Evolutionary conservation across 768 basidiomycete genomes (phyloP), one percentile per base, ranked within the genome.

Genomic region (Naganishia vaughanmartiniae): DNA sequence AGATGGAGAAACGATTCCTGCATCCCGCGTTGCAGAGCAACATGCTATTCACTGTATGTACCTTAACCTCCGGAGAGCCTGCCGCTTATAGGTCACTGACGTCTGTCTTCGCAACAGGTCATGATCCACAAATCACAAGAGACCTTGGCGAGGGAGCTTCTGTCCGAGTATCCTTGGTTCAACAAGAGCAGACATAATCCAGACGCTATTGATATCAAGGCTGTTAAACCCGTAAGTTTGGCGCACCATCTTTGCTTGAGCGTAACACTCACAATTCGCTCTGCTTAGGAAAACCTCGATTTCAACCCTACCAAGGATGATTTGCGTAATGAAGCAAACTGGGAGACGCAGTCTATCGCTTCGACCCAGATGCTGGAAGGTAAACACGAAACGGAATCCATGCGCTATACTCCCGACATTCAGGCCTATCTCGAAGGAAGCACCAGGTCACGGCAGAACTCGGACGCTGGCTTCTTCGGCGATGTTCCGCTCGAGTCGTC

Each of bases 1-100:
- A 97, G 79, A 86, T 98, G 34, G 89, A 89, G 83, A 92, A 89
- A 79, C 89, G 95, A 33, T 99, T 98, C 82, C 91, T 94, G 0
- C 96, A 99, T 79, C 94, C 96, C 0, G 90, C 93, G 19, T 84
- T 99, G 56, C 87, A 93, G 74, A 82, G 86, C 15, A 92, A 94
- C 66, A 84, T 95, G 55, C 91, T 93, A 39, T 81, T 75, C 72
- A 79, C 79, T 0, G 60, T 63, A 72, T 69, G 45, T 66, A 1
- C 34, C 4, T 15, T 42, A 11, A 2, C 14, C 9, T 51, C n/a
- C 6, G 9, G 42, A 17, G n/a, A 17, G 7, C 54, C 1, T 30
- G 17, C 21, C 17, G 17, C 10, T 6, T 12, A 39, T 56, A 2
- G 15, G 4, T 17, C 6, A 17, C 42, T 55, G 26, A 54, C 30